Base-by-base conservation (phyloP, 768 basidiomycete genomes). In the Russula virescens region DNA sequence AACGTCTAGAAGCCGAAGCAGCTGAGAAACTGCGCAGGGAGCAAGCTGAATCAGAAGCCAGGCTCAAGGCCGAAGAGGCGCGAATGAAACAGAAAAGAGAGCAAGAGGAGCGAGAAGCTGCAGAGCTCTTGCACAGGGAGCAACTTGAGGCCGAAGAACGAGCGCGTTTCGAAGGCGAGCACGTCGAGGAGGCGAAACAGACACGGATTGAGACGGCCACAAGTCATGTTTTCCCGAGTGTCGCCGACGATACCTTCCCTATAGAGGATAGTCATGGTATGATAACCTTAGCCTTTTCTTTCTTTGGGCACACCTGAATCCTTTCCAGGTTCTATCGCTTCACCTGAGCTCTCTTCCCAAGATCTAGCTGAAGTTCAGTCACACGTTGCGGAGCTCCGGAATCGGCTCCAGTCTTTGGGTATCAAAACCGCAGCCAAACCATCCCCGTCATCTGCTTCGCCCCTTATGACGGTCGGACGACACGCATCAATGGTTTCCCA, bases 391-490 rank as follows among this genome's bases (percentile, higher is more conserved):
- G 72, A 73, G 1, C 74, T 89, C 28, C 79, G 87, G 58, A 87
- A 80, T 68, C 79, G 82, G 14, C 74, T 92, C 35, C 81, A 80
- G 48, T 80, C 83, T 10, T 77, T 91, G 63, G 80, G 77, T 58
- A 81, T 91, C 65, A 81, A 82, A 51, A 79, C 82, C 46, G 70
- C 77, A 45, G 78, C 80, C 19, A 78, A 78, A 25, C 81, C 86
- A 6, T 72, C 59, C 34, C 55, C 68, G 31, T 68, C 71, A 7
- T 71, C 75, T 7, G 62, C 69, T 31, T 66, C 71, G 10, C 74
- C 79, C 31, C 77, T 91, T 40, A 89, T 88, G 2, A 78, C 75
- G 6, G 66, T 76, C 60, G 80, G 79, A 4, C 77, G 82, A 46
- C 77, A 78, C 21, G 72, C 73, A n/a, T 75, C 73, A 49, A 76